These are phyloP conservation scores for Pleodorina starrii DNA, from an alignment of 139 green algal species.

Conservation along the genomic window DNA sequence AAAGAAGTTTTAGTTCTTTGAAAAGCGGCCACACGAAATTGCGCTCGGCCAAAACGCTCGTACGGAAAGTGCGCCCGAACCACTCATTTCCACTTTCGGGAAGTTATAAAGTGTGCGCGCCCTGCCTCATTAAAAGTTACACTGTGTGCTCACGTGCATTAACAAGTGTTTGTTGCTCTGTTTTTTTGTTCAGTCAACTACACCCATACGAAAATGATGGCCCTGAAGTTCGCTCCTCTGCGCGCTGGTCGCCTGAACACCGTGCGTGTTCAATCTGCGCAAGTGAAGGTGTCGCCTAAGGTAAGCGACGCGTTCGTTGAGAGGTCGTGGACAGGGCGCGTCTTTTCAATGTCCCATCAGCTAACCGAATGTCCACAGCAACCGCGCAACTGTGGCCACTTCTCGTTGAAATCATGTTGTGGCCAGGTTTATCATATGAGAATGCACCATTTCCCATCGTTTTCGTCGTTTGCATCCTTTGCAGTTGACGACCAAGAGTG, in stretches of 20 bases:
- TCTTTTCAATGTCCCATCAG: too few species aligned
- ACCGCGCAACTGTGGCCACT: too few species aligned
- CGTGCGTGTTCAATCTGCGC: background rate
- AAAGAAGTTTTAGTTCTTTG: too few species aligned
- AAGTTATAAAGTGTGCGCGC: background rate
- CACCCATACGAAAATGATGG: conserved; percentile 19
- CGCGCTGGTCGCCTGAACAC: background rate
- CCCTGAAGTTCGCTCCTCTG: conserved; percentile 15
- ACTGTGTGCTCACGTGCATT: too few species aligned
- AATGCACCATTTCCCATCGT: too few species aligned
- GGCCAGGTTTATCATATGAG: too few species aligned
- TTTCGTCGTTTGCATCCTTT: too few species aligned
- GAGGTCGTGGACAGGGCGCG: too few species aligned
- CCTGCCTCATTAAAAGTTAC: background rate
- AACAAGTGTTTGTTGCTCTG: too few species aligned
- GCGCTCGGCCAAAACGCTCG: background rate
- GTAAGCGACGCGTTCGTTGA: too few species aligned
- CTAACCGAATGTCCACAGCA: too few species aligned
- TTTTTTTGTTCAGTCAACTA: background rate
- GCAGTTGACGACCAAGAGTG: background rate
- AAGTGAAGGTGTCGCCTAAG: background rate
- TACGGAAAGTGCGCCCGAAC: background rate
- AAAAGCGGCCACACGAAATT: background rate
- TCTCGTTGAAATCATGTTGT: too few species aligned
- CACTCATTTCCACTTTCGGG: background rate